phyloP scores from a whole-genome alignment of 2,329 filamentous ascomycete genomes.

The Claviceps purpurea region DNA sequence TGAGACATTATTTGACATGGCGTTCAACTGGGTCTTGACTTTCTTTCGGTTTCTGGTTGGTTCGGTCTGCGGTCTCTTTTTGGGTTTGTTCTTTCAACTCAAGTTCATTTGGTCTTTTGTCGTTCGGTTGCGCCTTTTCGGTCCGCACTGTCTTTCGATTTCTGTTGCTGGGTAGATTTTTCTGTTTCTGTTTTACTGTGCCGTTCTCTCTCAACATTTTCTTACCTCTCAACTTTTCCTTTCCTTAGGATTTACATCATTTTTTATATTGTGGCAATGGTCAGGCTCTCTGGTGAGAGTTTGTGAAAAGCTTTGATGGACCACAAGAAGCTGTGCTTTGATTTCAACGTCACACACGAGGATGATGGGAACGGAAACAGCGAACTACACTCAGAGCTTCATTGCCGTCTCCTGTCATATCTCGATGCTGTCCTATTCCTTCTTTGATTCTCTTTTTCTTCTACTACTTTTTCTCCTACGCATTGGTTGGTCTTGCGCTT shows the following conservation, averaged over 20 bases:
- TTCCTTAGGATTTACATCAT: constrained; percentile 20
- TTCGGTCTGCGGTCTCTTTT: too few relatives aligned
- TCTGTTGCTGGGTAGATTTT: too few relatives aligned
- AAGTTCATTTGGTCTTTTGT: too few relatives aligned
- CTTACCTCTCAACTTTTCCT: not conserved
- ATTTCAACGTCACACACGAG: constrained; percentile 8
- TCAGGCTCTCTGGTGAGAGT: constrained; percentile 16
- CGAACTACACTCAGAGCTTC: constrained; percentile 12
- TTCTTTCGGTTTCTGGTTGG: too few relatives aligned
- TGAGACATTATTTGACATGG: constrained; percentile 23
- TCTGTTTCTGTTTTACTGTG: too few relatives aligned
- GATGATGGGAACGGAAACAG: not conserved
- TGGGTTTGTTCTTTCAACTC: too few relatives aligned
- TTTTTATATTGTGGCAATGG: constrained; percentile 20
- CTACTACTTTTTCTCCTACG: not conserved
- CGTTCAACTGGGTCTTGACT: constrained; percentile 19
- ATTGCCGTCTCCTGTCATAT: constrained; percentile 10
- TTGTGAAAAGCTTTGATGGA: constrained; percentile 15
- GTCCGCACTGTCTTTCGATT: too few relatives aligned
- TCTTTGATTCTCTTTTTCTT: constrained; percentile 6
- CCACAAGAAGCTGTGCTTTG: constrained; percentile 14
- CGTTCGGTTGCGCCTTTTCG: too few relatives aligned
- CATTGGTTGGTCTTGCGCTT: not conserved
- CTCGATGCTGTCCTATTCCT: constrained; percentile 2
- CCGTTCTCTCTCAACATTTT: too few relatives aligned